Evolutionary conservation across 1,284 basidiomycete genomes (phyloP), one percentile per base, ranked within the genome.

Genomic region (Tilletia caries): DNA sequence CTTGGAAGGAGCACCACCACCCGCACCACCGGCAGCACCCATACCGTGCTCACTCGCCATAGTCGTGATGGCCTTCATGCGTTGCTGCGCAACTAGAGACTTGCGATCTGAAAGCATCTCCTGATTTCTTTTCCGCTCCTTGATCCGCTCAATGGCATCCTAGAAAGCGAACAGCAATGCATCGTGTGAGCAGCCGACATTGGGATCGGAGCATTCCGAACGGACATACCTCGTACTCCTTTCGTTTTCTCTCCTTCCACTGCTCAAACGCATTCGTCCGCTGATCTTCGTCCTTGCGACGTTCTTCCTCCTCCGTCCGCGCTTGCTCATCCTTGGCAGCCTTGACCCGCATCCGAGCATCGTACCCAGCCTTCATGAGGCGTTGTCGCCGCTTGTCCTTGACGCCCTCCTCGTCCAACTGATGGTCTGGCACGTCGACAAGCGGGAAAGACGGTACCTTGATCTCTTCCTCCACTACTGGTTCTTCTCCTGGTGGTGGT

Each of bases 1-100:
- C 23, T 66, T 54, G 27, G 91, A 89, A 85, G 92, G 92, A 85
- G 91, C 91, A 81, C 54, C 81, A 82, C 1, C 88, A 86, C 15
- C 90, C 87, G 2, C 90, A 43, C 67, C 58, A 62, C 58, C 58
- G 6, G 58, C 58, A 6, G 58, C 58, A 5, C 58, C 58, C 58
- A 62, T 62, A 20, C 58, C 58, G 18, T 33, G 92, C 37, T 86
- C 85, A 4, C 89, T 90, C 0, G 95, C 96, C 25, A 99, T 86
- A 48, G 89, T 91, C 0, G 96, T 93, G 64, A 99, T 97, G 73
- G 88, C 93, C 86, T 98, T 97, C 95, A 98, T 98, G 73, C 95
- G 86, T 64, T 92, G 93, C 84, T 98, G 96, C 0, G 95, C 91
- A 3, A 93, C 95, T 2, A 94, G 91, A 75, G 92, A 95, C 85